Percentiles rank a stretch among this genome's conserved stretches.
These are phyloP conservation scores for Stemphylium vesicarium DNA, from an alignment of 2,329 filamentous ascomycete species.

Conservation along the genomic window DNA sequence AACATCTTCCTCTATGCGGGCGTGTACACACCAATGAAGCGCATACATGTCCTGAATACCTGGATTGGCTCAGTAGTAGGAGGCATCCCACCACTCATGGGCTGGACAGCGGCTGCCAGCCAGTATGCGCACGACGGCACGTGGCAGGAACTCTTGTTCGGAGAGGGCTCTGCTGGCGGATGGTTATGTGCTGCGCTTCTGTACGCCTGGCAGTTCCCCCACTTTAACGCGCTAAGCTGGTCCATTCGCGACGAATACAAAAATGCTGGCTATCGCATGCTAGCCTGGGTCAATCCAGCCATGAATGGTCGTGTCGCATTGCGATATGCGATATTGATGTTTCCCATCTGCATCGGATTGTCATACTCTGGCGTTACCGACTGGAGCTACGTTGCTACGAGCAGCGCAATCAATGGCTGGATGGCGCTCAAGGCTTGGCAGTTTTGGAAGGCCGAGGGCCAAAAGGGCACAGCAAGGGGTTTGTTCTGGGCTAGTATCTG, in stretches of 20 bases:
- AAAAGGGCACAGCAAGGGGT: slow-evolving; percentile 78
- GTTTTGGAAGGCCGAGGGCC: slow-evolving; percentile 81
- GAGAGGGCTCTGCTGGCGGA: slow-evolving; percentile 73
- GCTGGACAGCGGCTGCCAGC: slow-evolving; percentile 93
- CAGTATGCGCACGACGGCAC: slow-evolving; percentile 71
- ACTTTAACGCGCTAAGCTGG: slow-evolving; percentile 95
- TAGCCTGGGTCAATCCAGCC: slow-evolving; percentile 85
- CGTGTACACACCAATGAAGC: slow-evolving; percentile 91
- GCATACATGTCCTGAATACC: slow-evolving; percentile 84
- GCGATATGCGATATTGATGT: slow-evolving; percentile 82
- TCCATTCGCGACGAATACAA: slow-evolving; percentile 89
- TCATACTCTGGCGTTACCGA: slow-evolving; percentile 84
- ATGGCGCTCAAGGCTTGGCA: slow-evolving; percentile 77
- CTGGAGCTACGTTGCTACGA: slow-evolving; percentile 82
- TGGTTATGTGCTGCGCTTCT: slow-evolving; percentile 87
- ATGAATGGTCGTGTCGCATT: slow-evolving; percentile 87
- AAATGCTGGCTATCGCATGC: slow-evolving; percentile 70
- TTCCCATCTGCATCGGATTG: slow-evolving; percentile 82
- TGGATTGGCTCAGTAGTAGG: slow-evolving; percentile 95
- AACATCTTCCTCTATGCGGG: slow-evolving; percentile 93
- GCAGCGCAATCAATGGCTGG: slow-evolving; percentile 84
- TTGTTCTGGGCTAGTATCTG: slow-evolving; percentile 98
- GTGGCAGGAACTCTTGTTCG: slow-evolving; percentile 79
- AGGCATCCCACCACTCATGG: slow-evolving; percentile 94
- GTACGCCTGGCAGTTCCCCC: slow-evolving; percentile 97